Conservation (phyloP, 1,284 basidiomycete genomes). For the Microbotryum violaceum region DNA sequence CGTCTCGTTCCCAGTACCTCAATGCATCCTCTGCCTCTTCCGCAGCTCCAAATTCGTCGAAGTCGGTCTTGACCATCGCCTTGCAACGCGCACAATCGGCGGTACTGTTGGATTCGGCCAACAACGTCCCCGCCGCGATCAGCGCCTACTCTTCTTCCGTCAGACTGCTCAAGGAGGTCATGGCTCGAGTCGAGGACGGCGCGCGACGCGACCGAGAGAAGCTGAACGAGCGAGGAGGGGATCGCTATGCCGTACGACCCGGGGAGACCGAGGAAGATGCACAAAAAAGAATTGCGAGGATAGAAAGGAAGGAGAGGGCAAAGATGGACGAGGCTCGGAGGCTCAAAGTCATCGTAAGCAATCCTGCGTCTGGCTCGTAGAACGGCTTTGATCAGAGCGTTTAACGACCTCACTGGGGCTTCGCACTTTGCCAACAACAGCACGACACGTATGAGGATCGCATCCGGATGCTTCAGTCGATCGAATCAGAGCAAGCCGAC, state of each 20-base stretch:
- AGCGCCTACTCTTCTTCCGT: constrained; percentile 42
- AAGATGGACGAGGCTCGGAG: constrained; percentile 40
- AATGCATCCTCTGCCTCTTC: neutral
- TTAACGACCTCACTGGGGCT: neutral
- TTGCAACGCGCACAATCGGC: constrained; percentile 43
- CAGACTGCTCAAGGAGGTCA: constrained; percentile 42
- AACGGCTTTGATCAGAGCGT: neutral
- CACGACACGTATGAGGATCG: constrained; percentile 44
- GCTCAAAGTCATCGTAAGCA: constrained; percentile 39
- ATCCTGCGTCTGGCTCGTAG: neutral
- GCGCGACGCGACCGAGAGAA: constrained; percentile 13
- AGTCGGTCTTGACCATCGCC: constrained; percentile 43
- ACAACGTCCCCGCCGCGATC: constrained; percentile 42
- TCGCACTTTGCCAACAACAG: constrained; percentile 10
- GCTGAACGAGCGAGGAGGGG: constrained; percentile 10
- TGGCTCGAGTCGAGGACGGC: constrained; percentile 40
- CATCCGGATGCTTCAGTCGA: constrained; percentile 39
- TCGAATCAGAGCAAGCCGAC: constrained; percentile 24
- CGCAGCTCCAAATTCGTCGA: constrained; percentile 30
- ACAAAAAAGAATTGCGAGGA: constrained; percentile 19
- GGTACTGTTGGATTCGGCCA: constrained; percentile 42
- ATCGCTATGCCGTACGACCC: constrained; percentile 3
- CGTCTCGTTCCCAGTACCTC: too few species aligned
- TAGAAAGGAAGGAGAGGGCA: constrained; percentile 35
- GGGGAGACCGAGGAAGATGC: constrained; percentile 19